Conservation (phyloP, 2,329 filamentous ascomycete species). For the Colletotrichum sp. region DNA sequence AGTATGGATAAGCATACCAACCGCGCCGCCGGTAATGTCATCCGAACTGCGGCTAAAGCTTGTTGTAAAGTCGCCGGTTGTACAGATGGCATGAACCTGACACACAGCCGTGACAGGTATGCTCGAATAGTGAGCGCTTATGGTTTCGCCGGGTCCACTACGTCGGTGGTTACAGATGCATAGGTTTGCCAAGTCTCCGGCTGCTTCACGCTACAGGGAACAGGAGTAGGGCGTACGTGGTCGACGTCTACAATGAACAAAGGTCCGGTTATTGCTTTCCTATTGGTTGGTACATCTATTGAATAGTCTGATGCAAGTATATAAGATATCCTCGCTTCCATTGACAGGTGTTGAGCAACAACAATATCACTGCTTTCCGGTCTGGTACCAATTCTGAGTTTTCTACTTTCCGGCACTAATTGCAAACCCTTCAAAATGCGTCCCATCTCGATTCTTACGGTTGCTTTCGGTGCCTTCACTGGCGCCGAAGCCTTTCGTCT, state of each 20-base stretch:
- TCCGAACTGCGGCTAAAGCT: background rate
- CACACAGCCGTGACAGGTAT: rapidly evolving
- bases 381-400: background rate
- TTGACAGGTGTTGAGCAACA: rapidly evolving
- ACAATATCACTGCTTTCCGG: background rate
- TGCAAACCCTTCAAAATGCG: background rate
- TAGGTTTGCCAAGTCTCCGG: background rate
- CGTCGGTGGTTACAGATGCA: background rate
- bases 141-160: rapidly evolving
- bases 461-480: background rate
- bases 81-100: background rate
- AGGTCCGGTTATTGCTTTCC: rapidly evolving
- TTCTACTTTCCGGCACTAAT: background rate
- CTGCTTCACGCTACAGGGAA: background rate
- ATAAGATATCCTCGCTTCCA: background rate
- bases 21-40: background rate
- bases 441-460: background rate
- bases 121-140: rapidly evolving
- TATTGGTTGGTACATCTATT: background rate
- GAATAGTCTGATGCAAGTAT: background rate
- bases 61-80: background rate
- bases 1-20: rapidly evolving
- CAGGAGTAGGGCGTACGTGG: rapidly evolving
- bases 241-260: rapidly evolving
- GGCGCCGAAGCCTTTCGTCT: background rate